A percentile compares a stretch with the other conserved stretches of the same genome.
Evolutionary conservation across 1,284 basidiomycete species (phyloP).

Genomic region (Ustilago xerochloae): DNA sequence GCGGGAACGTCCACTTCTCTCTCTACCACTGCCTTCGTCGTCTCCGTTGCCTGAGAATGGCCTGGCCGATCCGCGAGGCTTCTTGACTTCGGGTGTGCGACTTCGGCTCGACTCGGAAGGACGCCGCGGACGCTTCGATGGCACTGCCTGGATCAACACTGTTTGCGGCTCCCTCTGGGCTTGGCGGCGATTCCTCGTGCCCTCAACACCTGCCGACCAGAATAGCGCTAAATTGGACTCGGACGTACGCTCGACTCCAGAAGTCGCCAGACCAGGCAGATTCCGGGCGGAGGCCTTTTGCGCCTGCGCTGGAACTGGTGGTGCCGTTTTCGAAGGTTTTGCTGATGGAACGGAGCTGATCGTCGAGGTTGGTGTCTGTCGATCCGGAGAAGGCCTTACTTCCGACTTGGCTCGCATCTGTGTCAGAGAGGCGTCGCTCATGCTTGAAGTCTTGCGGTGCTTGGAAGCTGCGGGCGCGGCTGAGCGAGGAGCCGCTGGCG

Average conservation of each 20-base stretch:
- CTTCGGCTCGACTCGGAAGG: slow-evolving; percentile 43
- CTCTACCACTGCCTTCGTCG: slow-evolving; percentile 36
- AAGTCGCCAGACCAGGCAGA: slow-evolving; percentile 60
- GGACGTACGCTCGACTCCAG: slow-evolving; percentile 65
- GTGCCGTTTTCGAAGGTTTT: slow-evolving; percentile 13
- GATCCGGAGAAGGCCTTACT: slow-evolving; percentile 18
- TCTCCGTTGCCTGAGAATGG: slow-evolving; percentile 13
- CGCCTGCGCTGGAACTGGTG: slow-evolving; percentile 18
- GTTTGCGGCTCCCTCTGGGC: slow-evolving; percentile 52
- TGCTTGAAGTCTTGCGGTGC: slow-evolving; percentile 50
- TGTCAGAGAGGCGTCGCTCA: slow-evolving; percentile 30
- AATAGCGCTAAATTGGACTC: slow-evolving; percentile 65
- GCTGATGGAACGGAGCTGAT: slow-evolving; percentile 7
- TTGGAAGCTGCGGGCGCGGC: slow-evolving; percentile 3
- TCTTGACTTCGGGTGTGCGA: slow-evolving; percentile 42
- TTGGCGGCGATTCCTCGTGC: slow-evolving; percentile 58
- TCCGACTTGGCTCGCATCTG: slow-evolving; percentile 19
- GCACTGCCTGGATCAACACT: slow-evolving; percentile 21
- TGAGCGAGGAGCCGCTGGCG: slow-evolving; percentile 8
- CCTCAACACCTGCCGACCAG: slow-evolving; percentile 64
- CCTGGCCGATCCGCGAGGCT: slow-evolving; percentile 24
- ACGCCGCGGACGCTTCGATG: slow-evolving; percentile 32
- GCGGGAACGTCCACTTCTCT: slow-evolving; percentile 25
- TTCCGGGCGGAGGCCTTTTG: slow-evolving; percentile 19
- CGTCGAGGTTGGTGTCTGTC: slow-evolving; percentile 4